These are phyloP conservation scores for Xylariales sp. DNA, from an alignment of 2,329 filamentous ascomycete species.

Conservation along the genomic window DNA sequence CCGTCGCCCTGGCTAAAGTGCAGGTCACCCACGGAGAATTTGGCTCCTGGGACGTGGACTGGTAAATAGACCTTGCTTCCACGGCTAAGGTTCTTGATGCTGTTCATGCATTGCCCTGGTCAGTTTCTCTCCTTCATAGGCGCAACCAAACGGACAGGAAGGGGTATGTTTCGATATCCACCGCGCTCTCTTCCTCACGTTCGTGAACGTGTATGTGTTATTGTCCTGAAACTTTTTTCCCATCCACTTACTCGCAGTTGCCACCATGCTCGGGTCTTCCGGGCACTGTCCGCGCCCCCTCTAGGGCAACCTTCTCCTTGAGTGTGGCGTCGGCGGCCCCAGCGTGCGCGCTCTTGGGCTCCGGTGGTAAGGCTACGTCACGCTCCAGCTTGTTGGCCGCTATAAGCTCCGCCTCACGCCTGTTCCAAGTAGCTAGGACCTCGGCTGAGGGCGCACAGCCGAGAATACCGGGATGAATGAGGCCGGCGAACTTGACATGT, in stretches of 20 bases:
- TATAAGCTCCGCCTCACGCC: slow-evolving; percentile 76
- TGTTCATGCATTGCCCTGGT: slow-evolving; percentile 2
- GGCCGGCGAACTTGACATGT: slow-evolving; percentile 78
- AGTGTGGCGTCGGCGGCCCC: slow-evolving; percentile 57
- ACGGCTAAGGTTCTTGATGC: slow-evolving; percentile 76
- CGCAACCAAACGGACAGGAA: slow-evolving; percentile 10
- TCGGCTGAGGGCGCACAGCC: slow-evolving; percentile 81
- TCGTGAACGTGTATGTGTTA: no score
- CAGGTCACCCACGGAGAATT: slow-evolving; percentile 85
- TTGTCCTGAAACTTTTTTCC: no score
- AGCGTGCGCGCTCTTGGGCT: slow-evolving; percentile 68
- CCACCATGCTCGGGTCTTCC: slow-evolving; percentile 83
- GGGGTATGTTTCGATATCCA: no score
- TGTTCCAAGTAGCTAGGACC: slow-evolving; percentile 78
- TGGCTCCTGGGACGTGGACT: slow-evolving; percentile 80
- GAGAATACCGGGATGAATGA: slow-evolving; percentile 89
- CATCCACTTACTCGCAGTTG: slow-evolving; percentile 70
- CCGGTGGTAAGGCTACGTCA: slow-evolving; percentile 73
- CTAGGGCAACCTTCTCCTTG: slow-evolving; percentile 63
- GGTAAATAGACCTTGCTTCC: slow-evolving; percentile 83
- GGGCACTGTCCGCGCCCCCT: slow-evolving; percentile 83
- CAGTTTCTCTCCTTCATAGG: neutral
- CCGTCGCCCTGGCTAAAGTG: slow-evolving; percentile 61
- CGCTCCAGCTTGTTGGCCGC: slow-evolving; percentile 60
- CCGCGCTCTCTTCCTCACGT: no score